phyloP scores from a whole-genome alignment of 2,329 filamentous ascomycete genomes.

The Botrytis medusae region DNA sequence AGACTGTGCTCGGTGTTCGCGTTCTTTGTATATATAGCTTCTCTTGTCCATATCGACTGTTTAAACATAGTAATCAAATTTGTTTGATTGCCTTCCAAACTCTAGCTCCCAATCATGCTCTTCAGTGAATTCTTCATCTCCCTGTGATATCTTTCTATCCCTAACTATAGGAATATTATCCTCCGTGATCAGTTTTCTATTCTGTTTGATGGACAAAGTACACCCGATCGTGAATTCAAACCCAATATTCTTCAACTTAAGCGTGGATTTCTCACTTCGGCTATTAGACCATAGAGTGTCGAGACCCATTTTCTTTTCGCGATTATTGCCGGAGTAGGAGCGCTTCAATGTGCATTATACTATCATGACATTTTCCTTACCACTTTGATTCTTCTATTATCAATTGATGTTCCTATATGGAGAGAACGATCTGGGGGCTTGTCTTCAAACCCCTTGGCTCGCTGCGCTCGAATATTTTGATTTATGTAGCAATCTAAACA shows the following conservation, averaged over 20 bases:
- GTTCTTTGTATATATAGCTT: slow-evolving; percentile 12
- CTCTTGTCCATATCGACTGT: slow-evolving; percentile 3
- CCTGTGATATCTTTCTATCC: background rate
- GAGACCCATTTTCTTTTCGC: background rate
- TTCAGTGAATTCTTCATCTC: background rate
- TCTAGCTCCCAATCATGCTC: background rate
- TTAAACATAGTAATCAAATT: slow-evolving; percentile 8
- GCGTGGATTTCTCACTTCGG: background rate
- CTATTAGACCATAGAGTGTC: background rate
- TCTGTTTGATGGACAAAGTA: background rate
- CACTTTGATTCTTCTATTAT: no score
- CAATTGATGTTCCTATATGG: accelerated
- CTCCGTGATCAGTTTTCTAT: background rate
- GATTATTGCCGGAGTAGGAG: background rate
- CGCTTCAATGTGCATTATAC: background rate
- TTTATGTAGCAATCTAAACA: background rate
- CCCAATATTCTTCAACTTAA: background rate
- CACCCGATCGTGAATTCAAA: background rate
- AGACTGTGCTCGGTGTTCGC: background rate
- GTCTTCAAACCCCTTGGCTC: background rate
- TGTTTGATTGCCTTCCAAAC: background rate
- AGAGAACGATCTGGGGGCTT: background rate
- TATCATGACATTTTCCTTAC: background rate
- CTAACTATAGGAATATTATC: background rate
- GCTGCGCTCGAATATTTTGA: background rate